Conservation (phyloP, 176 grass and related monocot species). For the Juncus inflexus region DNA sequence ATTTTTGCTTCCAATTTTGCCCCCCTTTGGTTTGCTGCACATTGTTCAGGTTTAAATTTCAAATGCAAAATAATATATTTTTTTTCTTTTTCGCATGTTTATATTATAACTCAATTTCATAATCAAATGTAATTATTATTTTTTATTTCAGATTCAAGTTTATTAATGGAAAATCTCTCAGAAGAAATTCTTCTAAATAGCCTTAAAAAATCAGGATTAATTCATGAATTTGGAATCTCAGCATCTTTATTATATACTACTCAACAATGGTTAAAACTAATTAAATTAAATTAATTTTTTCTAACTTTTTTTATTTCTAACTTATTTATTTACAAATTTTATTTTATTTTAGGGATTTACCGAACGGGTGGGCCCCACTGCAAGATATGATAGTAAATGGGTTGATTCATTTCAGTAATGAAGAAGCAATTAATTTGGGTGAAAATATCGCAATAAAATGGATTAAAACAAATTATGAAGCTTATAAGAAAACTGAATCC, state of each 20-base stretch:
- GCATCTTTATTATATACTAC: slow-evolving; percentile 68
- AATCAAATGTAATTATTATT: not conserved
- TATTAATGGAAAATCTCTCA: slow-evolving; percentile 29
- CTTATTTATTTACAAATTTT: not conserved
- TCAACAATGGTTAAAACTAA: slow-evolving; percentile 68
- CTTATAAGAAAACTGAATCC: slow-evolving; percentile 51
- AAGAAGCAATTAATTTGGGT: slow-evolving; percentile 52
- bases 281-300: slow-evolving; percentile 1
- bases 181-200: slow-evolving; percentile 49
- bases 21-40: slow-evolving; percentile 66
- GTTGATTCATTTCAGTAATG: slow-evolving; percentile 40
- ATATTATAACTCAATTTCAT: not conserved
- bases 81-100: not conserved
- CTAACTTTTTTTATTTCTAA: too few species aligned
- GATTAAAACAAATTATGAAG: slow-evolving; percentile 78
- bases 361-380: slow-evolving; percentile 87
- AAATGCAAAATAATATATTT: not conserved
- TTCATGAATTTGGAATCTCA: slow-evolving; percentile 65
- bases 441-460: slow-evolving; percentile 76
- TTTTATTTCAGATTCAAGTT: slow-evolving; percentile 22
- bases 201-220: slow-evolving; percentile 63
- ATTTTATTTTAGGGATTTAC: slow-evolving; percentile 64
- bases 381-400: slow-evolving; percentile 86
- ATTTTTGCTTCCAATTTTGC: slow-evolving; percentile 90
- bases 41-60: slow-evolving; percentile 42